Conservation (phyloP, 2,329 filamentous ascomycete species). For the Claviceps sp. region DNA sequence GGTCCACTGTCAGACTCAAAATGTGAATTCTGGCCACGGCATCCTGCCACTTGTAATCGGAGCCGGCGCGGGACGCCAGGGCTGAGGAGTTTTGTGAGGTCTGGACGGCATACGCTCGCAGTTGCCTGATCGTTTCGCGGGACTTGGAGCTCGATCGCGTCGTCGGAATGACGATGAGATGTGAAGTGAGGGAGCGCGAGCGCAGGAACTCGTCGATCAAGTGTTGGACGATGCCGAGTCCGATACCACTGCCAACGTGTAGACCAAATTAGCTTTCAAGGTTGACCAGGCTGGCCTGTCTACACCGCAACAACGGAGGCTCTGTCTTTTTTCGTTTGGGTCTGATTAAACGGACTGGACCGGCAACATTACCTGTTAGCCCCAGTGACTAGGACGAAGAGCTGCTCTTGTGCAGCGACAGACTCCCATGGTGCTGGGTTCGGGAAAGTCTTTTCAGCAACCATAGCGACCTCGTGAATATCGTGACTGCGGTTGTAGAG, state of each 20-base stretch:
- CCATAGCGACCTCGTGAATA: slow-evolving; percentile 1
- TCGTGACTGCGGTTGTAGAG: background rate
- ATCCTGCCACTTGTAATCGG: slow-evolving; percentile 21
- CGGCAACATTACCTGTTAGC: slow-evolving; percentile 58
- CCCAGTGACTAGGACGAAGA: slow-evolving; percentile 64
- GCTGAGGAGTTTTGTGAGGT: slow-evolving; percentile 24
- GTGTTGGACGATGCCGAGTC: slow-evolving; percentile 69
- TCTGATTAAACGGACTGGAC: background rate
- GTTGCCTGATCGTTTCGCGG: slow-evolving; percentile 50
- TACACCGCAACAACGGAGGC: no score
- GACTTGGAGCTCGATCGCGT: slow-evolving; percentile 67
- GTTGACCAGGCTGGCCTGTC: no score
- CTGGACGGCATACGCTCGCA: slow-evolving; percentile 45
- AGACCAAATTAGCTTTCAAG: background rate
- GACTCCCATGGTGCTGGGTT: slow-evolving; percentile 22
- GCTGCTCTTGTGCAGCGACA: slow-evolving; percentile 28
- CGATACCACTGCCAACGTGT: slow-evolving; percentile 54
- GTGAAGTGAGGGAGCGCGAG: slow-evolving; percentile 49
- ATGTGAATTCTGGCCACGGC: slow-evolving; percentile 41
- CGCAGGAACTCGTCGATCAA: slow-evolving; percentile 81
- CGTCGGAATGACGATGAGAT: slow-evolving; percentile 70
- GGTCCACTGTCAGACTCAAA: slow-evolving; percentile 43
- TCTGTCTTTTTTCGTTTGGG: background rate
- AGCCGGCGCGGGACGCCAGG: slow-evolving; percentile 25
- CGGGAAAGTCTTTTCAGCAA: background rate